Evolutionary conservation across 768 basidiomycete species (phyloP).

Genomic region (Psilocybe cyanescens): DNA sequence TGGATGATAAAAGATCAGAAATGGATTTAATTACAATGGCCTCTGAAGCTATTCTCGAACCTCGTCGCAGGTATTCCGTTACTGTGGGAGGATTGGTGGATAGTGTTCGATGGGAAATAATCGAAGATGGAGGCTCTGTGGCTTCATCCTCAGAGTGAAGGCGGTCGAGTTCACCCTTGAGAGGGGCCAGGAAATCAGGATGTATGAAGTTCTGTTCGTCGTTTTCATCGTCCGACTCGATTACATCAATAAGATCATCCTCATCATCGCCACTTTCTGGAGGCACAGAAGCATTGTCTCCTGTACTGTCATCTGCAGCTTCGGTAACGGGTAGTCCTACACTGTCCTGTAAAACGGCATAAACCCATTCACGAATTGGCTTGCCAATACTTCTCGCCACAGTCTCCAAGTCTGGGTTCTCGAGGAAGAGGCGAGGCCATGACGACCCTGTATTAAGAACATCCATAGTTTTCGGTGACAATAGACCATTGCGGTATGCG

Average conservation of each 20-base stretch:
- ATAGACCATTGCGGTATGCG: conserved; percentile 63
- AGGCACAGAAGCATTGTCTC: conserved; percentile 10
- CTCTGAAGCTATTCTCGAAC: conserved; percentile 65
- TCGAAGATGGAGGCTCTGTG: conserved; percentile 35
- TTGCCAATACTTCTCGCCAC: conserved; percentile 65
- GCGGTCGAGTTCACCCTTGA: conserved; percentile 68
- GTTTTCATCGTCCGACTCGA: conserved; percentile 55
- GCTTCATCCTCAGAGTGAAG: conserved; percentile 49
- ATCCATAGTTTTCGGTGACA: conserved; percentile 64
- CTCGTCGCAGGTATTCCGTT: conserved; percentile 70
- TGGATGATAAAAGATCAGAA: conserved; percentile 46
- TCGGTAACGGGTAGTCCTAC: conserved; percentile 57
- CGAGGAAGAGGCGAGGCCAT: conserved; percentile 78
- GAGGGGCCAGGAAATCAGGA: conserved; percentile 64
- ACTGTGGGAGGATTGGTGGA: conserved; percentile 31
- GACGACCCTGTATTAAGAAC: conserved; percentile 62
- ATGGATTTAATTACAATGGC: conserved; percentile 55
- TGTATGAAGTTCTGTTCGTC: conserved; percentile 6
- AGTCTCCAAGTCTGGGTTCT: conserved; percentile 75
- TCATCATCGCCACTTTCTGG: conserved; percentile 37
- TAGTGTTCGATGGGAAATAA: conserved; percentile 35
- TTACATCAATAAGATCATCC: conserved; percentile 72
- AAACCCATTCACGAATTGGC: conserved; percentile 66
- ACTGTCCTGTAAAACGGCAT: conserved; percentile 69
- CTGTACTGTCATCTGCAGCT: conserved; percentile 20